Evolutionary conservation across 495 filamentous ascomycete genomes (phyloP).

Genomic region (Diplogelasinospora grovesii): DNA sequence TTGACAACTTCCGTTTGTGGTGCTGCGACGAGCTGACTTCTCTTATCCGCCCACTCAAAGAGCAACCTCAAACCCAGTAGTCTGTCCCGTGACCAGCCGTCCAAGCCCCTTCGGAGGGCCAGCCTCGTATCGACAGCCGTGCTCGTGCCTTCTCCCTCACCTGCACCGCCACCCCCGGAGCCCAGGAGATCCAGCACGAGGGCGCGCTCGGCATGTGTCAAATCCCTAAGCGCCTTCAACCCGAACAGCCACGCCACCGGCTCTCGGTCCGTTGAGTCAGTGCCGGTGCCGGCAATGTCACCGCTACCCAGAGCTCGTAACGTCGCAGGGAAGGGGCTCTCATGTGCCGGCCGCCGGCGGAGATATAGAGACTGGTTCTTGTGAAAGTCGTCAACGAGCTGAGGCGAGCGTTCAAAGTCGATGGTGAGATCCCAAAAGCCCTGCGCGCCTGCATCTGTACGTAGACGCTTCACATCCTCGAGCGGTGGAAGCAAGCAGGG

Average conservation of each 20-base stretch:
- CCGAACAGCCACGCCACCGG: slow-evolving; percentile 74
- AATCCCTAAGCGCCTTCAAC: slow-evolving; percentile 50
- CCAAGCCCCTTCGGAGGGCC: slow-evolving; percentile 57
- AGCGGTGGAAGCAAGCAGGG: slow-evolving; percentile 85
- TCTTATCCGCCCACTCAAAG: slow-evolving; percentile 69
- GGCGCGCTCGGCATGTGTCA: slow-evolving; percentile 71
- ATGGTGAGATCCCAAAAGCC: slow-evolving; percentile 84
- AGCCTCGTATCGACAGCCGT: slow-evolving; percentile 77
- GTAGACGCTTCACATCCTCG: slow-evolving; percentile 56
- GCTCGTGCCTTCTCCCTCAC: slow-evolving; percentile 39
- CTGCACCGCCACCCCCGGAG: slow-evolving; percentile 33
- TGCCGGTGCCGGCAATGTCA: slow-evolving; percentile 19
- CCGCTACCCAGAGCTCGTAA: slow-evolving; percentile 56
- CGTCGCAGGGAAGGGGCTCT: slow-evolving; percentile 69
- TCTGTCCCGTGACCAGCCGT: slow-evolving; percentile 56
- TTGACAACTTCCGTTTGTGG: no score
- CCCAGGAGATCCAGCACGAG: slow-evolving; percentile 54
- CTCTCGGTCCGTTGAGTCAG: slow-evolving; percentile 16
- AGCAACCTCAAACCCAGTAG: slow-evolving; percentile 69
- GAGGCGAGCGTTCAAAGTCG: slow-evolving; percentile 62
- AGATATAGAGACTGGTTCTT: slow-evolving; percentile 73
- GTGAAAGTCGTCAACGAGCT: slow-evolving; percentile 63
- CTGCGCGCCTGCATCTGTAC: slow-evolving; percentile 50
- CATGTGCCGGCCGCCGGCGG: slow-evolving; percentile 62
- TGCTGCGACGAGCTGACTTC: slow-evolving; percentile 7